Evolutionary conservation across 2,329 filamentous ascomycete genomes (phyloP), one percentile per base, ranked within the genome.

Genomic region (Ceratocystis variospora): DNA sequence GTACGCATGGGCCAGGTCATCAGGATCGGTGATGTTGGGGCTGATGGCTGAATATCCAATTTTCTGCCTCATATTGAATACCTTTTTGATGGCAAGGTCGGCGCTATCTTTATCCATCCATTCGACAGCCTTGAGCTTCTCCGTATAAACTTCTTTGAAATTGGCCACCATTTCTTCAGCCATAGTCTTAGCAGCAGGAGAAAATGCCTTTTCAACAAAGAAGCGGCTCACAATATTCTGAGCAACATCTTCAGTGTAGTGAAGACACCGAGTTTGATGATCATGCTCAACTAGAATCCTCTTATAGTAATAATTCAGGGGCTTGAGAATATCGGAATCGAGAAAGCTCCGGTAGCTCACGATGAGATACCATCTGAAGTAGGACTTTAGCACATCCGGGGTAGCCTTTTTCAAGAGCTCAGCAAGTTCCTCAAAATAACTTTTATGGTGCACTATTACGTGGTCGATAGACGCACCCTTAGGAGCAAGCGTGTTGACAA

Each of bases 161-260:
- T 88, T 84, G 8, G 81, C 81, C n/a, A 89, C 81, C 70, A 91
- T 85, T 65, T 84, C 80, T 67, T 89, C 84, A 17, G 86, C 86
- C 59, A 88, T 82, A 3, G 82, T 75, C 72, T 88, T 87, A 0
- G 85, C 85, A 22, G 83, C 80, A 12, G 85, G 79, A 0, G 85
- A 83, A 71, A 89, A 90, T 0, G 85, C 80, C 62, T 83, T 83
- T 68, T 89, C 81, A 1, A 89, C 79, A 69, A 86, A 90, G 75
- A 89, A 89, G 25, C 85, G 82, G 71, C 85, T 87, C 17, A 88
- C 75, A 62, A 87, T 85, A 86, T 86, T 89, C 1, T 81, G 81
- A 25, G 89, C 73, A 4, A 81, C 80, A 25, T 74, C 73, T 69
- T 87, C 84, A 4, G 86, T 79, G 44, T 80, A 78, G 6, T 72